Evolutionary conservation across 495 filamentous ascomycete species (phyloP).

Genomic region (Penicillium canescens): DNA sequence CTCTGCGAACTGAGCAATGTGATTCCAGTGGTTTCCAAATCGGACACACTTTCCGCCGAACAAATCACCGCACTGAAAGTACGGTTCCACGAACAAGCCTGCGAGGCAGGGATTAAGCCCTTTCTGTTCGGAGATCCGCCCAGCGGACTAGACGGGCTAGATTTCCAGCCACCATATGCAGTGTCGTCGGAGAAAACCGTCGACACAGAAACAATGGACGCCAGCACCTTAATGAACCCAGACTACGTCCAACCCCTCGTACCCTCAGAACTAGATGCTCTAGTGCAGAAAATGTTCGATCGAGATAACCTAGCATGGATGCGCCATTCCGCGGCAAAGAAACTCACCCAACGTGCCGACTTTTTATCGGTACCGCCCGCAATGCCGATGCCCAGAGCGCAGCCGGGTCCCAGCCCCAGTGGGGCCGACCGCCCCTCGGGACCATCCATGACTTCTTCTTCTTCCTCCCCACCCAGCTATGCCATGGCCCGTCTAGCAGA

Average conservation of each 20-base stretch:
- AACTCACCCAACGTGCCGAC: conserved; percentile 65
- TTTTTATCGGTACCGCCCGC: conserved; percentile 6
- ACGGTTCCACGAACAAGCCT: conserved; percentile 52
- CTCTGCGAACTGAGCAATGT: conserved; percentile 82
- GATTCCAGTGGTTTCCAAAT: conserved; percentile 77
- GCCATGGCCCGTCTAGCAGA: conserved; percentile 71
- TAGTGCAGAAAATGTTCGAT: conserved; percentile 77
- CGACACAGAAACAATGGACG: conserved; percentile 91
- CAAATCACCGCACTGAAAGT: conserved; percentile 64
- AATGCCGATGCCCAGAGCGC: conserved; percentile 10
- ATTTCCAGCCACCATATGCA: conserved; percentile 60
- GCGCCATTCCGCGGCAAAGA: conserved; percentile 82
- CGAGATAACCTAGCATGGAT: conserved; percentile 81
- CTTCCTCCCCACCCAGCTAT: conserved; percentile 52
- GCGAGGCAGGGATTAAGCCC: conserved; percentile 58
- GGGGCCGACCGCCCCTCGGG: neutral
- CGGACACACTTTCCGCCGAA: conserved; percentile 65
- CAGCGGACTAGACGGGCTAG: conserved; percentile 25
- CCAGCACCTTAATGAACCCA: conserved; percentile 89
- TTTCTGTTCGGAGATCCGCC: conserved; percentile 63
- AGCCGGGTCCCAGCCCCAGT: conserved; percentile 8
- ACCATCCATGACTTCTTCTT: conserved; percentile 23
- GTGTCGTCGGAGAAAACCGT: conserved; percentile 76
- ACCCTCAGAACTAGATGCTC: conserved; percentile 67
- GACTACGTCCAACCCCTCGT: conserved; percentile 88